Evolutionary conservation across 805 yeast genomes (phyloP), one percentile per base, ranked within the genome.

Genomic region (Metschnikowia peoriensis): DNA sequence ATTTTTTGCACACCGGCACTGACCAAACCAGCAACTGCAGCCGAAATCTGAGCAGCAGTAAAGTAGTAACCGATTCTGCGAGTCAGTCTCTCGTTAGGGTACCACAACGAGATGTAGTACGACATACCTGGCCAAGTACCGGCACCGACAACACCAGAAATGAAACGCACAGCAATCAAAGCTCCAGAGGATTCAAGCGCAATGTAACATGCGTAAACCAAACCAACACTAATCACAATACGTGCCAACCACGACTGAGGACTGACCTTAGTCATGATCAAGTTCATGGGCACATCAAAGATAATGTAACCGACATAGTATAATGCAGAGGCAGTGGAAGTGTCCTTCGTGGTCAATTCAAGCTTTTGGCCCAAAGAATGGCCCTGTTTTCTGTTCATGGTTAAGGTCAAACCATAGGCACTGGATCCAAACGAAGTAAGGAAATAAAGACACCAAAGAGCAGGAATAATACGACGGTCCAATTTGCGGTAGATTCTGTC

Each of bases 111-210:
- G 41, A 89, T 76, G 63, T 89, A 89, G 69, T 89, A 89, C 22
- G 90, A 82, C 86, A 89, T 76, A 9, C 96, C 96, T 1, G 96
- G 96, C 96, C 96, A 89, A 4, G 89, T 83, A 41, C 96, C 96
- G 10, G 96, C 94, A 48, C 89, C 89, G 52, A 85, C 86, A 51
- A 86, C 59, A 45, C 96, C 96, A 29, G 86, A 79, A 52, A 89
- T 76, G 53, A 89, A 82, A 57, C 96, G 76, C 41, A 84, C 68
- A 1, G 91, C 96, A 52, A 84, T 82, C 32, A 89, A 71, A 6
- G 93, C 93, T 8, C 77, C 62, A 4, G 79, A 70, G 49, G 75
- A 78, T n/a, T 64, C 54, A 52, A 88, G 71, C 0, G 88, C 85
- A 6, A 84, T 74, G 64, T 86, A 88, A 65, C 96, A 90, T 1